A percentile compares a stretch with the other conserved stretches of the same genome.
Conservation (phyloP, 2,329 filamentous ascomycete genomes). For the Pseudocercospora cruenta region DNA sequence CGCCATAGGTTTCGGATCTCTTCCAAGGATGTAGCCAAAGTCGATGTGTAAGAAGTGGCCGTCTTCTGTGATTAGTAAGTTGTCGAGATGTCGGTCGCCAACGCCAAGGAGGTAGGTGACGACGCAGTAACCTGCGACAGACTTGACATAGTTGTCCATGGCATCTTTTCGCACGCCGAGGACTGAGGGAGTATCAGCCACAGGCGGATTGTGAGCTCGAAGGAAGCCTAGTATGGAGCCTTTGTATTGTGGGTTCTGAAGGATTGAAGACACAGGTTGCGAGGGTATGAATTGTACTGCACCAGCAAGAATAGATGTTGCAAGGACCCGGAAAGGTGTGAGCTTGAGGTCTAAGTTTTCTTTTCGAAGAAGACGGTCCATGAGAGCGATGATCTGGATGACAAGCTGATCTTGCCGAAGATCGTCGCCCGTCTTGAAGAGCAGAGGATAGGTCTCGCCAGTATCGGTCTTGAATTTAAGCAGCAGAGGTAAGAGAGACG, state of each 20-base stretch:
- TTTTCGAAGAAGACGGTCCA: constrained; percentile 93
- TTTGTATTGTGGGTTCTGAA: constrained; percentile 71
- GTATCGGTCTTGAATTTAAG: constrained; percentile 83
- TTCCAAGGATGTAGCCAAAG: constrained; percentile 96
- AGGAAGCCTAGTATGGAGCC: constrained; percentile 79
- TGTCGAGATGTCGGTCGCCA: constrained; percentile 93
- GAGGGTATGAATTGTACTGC: constrained; percentile 91
- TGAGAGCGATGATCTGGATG: constrained; percentile 95
- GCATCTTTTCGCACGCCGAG: constrained; percentile 88
- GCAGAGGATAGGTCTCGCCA: constrained; percentile 81
- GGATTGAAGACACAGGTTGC: constrained; percentile 74
- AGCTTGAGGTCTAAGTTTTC: constrained; percentile 95
- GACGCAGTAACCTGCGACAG: constrained; percentile 95
- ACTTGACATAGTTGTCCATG: constrained; percentile 93
- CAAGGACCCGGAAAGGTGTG: constrained; percentile 93
- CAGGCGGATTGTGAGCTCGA: constrained; percentile 85
- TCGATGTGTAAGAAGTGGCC: constrained; percentile 98
- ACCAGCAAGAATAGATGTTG: constrained; percentile 85
- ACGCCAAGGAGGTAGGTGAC: constrained; percentile 98
- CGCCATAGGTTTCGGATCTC: constrained; percentile 95
- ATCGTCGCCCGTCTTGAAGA: constrained; percentile 92
- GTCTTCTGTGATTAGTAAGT: constrained; percentile 85
- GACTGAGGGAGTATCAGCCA: constrained; percentile 71
- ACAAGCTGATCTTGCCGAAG: constrained; percentile 95
- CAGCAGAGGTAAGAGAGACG: constrained; percentile 86